Percentiles rank a stretch among this genome's conserved stretches.
Conservation (phyloP, 1,284 basidiomycete species). For the Peniophora sp. region DNA sequence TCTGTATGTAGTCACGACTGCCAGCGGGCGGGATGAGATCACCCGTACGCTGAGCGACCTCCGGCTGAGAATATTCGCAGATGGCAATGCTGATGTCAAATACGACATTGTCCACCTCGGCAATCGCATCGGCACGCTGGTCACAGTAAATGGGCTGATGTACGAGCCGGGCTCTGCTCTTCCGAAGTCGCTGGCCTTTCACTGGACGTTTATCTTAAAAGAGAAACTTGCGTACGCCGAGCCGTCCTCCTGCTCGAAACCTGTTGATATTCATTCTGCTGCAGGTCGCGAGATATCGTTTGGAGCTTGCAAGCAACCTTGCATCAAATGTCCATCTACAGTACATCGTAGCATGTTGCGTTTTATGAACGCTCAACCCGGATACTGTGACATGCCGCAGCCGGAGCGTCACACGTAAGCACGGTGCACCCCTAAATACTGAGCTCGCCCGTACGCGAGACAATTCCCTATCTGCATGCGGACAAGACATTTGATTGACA, state of each 20-base stretch:
- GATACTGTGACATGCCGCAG: too few relatives aligned
- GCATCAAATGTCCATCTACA: conserved; percentile 21
- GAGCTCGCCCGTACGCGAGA: too few relatives aligned
- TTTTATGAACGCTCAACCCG: neutral
- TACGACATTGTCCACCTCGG: conserved; percentile 17
- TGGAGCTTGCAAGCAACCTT: conserved; percentile 20
- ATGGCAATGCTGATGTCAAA: conserved; percentile 5
- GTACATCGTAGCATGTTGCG: neutral
- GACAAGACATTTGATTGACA: too few relatives aligned
- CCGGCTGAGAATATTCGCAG: neutral
- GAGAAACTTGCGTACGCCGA: conserved; percentile 20
- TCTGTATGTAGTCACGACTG: neutral
- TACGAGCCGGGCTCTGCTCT: neutral
- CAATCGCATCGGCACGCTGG: conserved; percentile 15
- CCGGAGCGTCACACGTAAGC: too few relatives aligned
- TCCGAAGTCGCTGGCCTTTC: conserved; percentile 10
- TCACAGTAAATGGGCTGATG: conserved; percentile 15
- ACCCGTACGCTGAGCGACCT: conserved; percentile 15
- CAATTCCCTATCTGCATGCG: too few relatives aligned
- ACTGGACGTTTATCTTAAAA: conserved; percentile 27
- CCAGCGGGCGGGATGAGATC: conserved; percentile 12
- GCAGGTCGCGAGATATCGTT: conserved; percentile 12
- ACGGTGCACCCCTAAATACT: too few relatives aligned
- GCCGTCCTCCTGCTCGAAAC: neutral
- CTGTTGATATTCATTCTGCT: neutral